Percentiles rank a stretch among this genome's conserved stretches.
Evolutionary conservation across 768 basidiomycete genomes (phyloP).

Genomic region (Boletus pseudo-olivaceus): DNA sequence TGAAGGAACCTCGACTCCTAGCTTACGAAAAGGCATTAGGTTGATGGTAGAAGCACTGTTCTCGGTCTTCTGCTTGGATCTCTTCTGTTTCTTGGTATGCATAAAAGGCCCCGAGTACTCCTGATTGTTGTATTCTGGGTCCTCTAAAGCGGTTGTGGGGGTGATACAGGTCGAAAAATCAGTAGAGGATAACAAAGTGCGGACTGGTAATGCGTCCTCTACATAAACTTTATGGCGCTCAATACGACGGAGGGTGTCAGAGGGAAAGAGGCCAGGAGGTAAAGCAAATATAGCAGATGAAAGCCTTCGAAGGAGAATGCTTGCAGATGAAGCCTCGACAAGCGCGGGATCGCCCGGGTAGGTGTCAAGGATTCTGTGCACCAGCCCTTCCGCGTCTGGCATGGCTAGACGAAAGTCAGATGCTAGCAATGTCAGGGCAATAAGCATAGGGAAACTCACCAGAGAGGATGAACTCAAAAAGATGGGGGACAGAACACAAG

Average conservation of each 20-base stretch:
- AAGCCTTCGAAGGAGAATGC: constrained; percentile 24
- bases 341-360: constrained; percentile 30
- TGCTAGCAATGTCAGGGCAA: background rate
- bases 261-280: constrained; percentile 14
- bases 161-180: constrained; percentile 2
- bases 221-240: constrained; percentile 21
- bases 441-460: constrained; percentile 10
- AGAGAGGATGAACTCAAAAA: constrained; percentile 32
- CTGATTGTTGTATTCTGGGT: background rate
- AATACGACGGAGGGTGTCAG: constrained; percentile 10
- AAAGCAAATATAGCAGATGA: constrained; percentile 24
- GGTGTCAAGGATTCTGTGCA: constrained; percentile 28
- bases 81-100: constrained; percentile 29
- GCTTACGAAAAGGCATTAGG: constrained; percentile 25
- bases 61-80: constrained; percentile 18
- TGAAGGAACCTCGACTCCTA: constrained; percentile 29
- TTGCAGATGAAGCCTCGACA: constrained; percentile 19
- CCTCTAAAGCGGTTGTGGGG: background rate
- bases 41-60: constrained; percentile 19
- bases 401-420: constrained; percentile 11
- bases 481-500: constrained; percentile 22
- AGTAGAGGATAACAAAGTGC: constrained; percentile 15
- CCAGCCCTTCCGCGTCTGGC: constrained; percentile 11
- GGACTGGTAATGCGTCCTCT: constrained; percentile 21
- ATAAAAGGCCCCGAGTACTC: constrained; percentile 3